phyloP scores from a whole-genome alignment of 768 basidiomycete genomes.

The Tubosaeta brunneosetosa region DNA sequence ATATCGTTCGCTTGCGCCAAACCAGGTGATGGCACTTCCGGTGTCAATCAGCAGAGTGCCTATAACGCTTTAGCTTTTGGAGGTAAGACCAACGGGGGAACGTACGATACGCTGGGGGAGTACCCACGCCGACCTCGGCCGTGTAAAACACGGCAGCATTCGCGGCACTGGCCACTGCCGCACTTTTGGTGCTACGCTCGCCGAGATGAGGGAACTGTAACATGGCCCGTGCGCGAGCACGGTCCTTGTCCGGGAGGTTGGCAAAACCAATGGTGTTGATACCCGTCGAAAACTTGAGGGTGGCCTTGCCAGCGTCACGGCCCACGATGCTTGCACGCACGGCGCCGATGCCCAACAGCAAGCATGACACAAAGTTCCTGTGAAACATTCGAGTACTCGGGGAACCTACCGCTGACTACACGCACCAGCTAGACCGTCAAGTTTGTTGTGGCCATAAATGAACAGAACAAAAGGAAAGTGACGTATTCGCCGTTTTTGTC shows the following conservation, averaged over 20 bases:
- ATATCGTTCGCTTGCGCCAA: conserved; percentile 24
- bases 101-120: conserved; percentile 27
- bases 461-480: no score
- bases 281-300: conserved; percentile 9
- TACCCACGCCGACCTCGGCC: conserved; percentile 26
- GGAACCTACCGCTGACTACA: background rate
- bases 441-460: background rate
- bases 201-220: background rate
- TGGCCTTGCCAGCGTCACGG: conserved; percentile 6
- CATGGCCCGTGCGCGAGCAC: conserved; percentile 10
- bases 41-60: conserved; percentile 30
- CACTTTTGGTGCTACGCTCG: background rate
- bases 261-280: conserved; percentile 8
- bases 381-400: background rate
- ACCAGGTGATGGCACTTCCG: conserved; percentile 32
- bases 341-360: conserved; percentile 8
- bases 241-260: conserved; percentile 5
- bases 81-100: background rate
- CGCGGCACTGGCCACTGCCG: conserved; percentile 7
- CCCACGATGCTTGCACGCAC: conserved; percentile 6
- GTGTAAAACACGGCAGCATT: conserved; percentile 29
- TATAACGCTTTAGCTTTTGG: background rate
- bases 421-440: background rate
- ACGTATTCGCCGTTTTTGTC: no score
- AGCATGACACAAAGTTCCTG: conserved; percentile 3